These are phyloP conservation scores for Talaromyces sp. DNA, from an alignment of 2,329 filamentous ascomycete species.

Conservation along the genomic window DNA sequence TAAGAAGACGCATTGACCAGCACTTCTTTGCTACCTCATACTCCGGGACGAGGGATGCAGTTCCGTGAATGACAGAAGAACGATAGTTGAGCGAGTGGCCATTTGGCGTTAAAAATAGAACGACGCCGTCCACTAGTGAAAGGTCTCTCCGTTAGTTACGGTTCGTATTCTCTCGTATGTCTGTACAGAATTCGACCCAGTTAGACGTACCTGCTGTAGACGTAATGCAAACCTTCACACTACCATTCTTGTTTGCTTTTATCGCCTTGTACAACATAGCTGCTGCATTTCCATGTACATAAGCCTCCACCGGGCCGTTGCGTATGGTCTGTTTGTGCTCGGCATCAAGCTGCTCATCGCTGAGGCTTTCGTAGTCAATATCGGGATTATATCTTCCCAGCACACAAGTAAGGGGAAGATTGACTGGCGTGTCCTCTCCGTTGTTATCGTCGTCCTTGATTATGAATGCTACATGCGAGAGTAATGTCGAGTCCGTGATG, in stretches of 20 bases:
- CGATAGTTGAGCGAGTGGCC: conserved; percentile 12
- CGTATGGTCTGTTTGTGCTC: neutral
- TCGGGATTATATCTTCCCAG: conserved; percentile 7
- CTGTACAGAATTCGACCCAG: neutral
- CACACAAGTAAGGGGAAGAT: conserved; percentile 10
- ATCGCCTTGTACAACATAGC: conserved; percentile 17
- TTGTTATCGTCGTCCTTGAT: conserved; percentile 9
- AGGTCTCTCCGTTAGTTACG: neutral
- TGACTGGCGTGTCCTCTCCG: conserved; percentile 7
- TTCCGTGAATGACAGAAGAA: conserved; percentile 8
- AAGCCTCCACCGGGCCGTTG: conserved; percentile 4
- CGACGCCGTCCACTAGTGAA: conserved; percentile 7
- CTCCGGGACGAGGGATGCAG: conserved; percentile 1
- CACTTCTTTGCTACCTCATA: neutral
- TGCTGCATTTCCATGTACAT: conserved; percentile 35
- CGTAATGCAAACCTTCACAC: conserved; percentile 12
- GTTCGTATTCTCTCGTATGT: neutral
- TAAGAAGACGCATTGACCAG: conserved; percentile 11
- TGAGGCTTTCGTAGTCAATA: neutral
- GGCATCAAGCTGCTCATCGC: neutral
- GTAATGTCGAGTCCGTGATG: conserved; percentile 9
- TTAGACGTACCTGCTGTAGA: conserved; percentile 3
- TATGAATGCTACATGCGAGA: conserved; percentile 9
- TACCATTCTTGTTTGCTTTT: conserved; percentile 14
- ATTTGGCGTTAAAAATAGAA: conserved; percentile 9